These are phyloP conservation scores for Arabidopsis lyrata DNA, from an alignment of 441 rosid species.

Conservation along the genomic window DNA sequence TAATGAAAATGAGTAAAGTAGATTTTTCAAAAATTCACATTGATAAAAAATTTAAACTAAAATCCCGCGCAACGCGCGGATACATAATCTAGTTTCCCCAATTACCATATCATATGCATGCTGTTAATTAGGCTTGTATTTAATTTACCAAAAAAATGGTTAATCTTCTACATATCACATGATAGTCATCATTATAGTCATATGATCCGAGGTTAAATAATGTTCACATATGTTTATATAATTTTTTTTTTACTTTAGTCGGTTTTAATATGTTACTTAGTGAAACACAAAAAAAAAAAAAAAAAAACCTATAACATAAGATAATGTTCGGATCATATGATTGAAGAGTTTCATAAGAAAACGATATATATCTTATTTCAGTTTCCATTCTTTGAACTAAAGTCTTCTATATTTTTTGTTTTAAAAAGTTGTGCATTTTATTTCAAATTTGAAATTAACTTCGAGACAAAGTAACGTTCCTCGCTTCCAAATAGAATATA, in stretches of 20 bases:
- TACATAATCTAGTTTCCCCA: too few species aligned
- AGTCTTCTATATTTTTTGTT: conserved; percentile 4
- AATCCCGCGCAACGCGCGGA: too few species aligned
- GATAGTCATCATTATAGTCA: conserved; percentile 13
- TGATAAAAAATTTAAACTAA: too few species aligned
- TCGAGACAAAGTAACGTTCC: conserved; percentile 33
- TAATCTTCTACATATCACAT: neutral
- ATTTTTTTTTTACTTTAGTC: neutral
- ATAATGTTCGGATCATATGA: neutral
- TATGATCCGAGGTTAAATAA: conserved; percentile 9
- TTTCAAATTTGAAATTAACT: conserved; percentile 12
- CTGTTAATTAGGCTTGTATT: neutral
- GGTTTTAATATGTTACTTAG: neutral
- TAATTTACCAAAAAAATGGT: neutral
- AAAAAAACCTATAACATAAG: neutral
- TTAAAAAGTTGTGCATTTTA: neutral
- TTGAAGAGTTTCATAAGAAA: neutral
- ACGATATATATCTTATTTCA: neutral
- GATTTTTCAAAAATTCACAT: too few species aligned
- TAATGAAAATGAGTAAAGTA: too few species aligned
- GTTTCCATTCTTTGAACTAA: conserved; percentile 23
- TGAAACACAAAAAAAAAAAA: neutral
- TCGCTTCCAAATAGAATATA: neutral
- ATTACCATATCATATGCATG: neutral
- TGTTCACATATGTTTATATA: neutral